Evolutionary conservation across 2,329 filamentous ascomycete genomes (phyloP), one percentile per base, ranked within the genome.

Genomic region (Sporothrix pallida): DNA sequence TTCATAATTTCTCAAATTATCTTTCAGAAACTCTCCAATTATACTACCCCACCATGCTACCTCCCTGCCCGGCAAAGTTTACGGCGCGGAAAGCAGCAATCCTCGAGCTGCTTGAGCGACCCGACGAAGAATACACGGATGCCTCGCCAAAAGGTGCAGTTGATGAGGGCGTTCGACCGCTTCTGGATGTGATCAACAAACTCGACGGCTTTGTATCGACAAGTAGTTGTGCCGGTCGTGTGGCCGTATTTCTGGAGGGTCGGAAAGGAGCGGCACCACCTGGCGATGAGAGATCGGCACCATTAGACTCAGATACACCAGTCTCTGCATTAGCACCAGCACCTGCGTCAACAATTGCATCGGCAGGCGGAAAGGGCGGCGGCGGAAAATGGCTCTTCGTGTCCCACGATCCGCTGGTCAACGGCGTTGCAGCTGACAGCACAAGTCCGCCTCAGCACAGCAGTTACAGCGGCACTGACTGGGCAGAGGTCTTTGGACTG

Each of bases 171-270:
- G 94, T 98, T 77, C 88, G 91, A 65, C 86, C 90, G 26, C 84
- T 98, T 72, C 94, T 98, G 75, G 86, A 87, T 70, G 89, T 92
- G 77, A 91, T 98, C 80, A 98, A 98, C 81, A 81, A 78, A 1
- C 80, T 91, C 6, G 87, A 90, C 1, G 94, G 93, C 1, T 88
- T 95, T 56, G 94, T 97, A 48, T 98, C 95, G 1, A 98, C 95
- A 2, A 97, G 94, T 82, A 97, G 94, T 81, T 98, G 95, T 81
- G 93, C 94, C 1, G 95, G 95, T 0, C 87, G 95, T 71, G 88
- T 97, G 65, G 95, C 92, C 76, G 92, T 98, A 3, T 98, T 97
- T 79, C 84, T 97, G 0, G 95, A 98, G 83, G 95, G 95, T 0
- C 84, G 84, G 62, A 92, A 89, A 15, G 52, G 52, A 20, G 48